A percentile compares a stretch with the other conserved stretches of the same genome.
phyloP scores from a whole-genome alignment of 495 filamentous ascomycete genomes.

The Podospora pseudoanserina region DNA sequence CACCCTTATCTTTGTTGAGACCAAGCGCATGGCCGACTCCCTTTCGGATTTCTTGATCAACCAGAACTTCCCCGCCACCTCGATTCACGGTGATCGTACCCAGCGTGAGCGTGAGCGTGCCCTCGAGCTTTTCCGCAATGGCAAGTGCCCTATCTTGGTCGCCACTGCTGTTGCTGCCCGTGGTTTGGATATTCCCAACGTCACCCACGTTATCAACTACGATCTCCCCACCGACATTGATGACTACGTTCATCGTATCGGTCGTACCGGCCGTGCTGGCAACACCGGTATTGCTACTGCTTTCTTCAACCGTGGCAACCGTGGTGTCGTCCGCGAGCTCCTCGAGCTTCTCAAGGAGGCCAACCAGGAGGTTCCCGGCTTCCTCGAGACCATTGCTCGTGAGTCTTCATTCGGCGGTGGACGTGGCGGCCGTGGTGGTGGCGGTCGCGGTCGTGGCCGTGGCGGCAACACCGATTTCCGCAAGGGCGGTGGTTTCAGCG shows the following conservation, averaged over 20 bases:
- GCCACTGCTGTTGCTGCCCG: constrained; percentile 96
- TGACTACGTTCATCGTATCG: constrained; percentile 98
- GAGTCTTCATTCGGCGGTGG: constrained; percentile 80
- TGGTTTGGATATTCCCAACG: constrained; percentile 94
- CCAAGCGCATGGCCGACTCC: constrained; percentile 98
- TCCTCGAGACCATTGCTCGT: constrained; percentile 94
- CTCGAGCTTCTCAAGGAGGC: constrained; percentile 96
- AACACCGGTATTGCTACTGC: constrained; percentile 98
- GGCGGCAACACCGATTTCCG: constrained; percentile 83
- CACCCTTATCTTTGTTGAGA: constrained; percentile 97
- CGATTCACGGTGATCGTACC: constrained; percentile 96
- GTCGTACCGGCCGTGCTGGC: constrained; percentile 98
- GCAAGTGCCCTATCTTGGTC: constrained; percentile 90
- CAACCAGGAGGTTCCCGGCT: constrained; percentile 90
- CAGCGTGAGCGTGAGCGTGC: constrained; percentile 98
- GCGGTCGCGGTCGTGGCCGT: constrained; percentile 61
- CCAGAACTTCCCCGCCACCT: constrained; percentile 96
- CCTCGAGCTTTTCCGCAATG: constrained; percentile 94
- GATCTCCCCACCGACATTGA: constrained; percentile 98
- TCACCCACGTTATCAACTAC: constrained; percentile 98
- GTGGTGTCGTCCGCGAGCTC: constrained; percentile 91
- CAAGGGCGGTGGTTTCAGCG: constrained; percentile 62
- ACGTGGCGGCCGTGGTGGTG: constrained; percentile 67
- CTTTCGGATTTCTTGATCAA: constrained; percentile 97
- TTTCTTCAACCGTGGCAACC: constrained; percentile 99